phyloP scores from a whole-genome alignment of 257 asterid genomes.

The Lycium barbarum region DNA sequence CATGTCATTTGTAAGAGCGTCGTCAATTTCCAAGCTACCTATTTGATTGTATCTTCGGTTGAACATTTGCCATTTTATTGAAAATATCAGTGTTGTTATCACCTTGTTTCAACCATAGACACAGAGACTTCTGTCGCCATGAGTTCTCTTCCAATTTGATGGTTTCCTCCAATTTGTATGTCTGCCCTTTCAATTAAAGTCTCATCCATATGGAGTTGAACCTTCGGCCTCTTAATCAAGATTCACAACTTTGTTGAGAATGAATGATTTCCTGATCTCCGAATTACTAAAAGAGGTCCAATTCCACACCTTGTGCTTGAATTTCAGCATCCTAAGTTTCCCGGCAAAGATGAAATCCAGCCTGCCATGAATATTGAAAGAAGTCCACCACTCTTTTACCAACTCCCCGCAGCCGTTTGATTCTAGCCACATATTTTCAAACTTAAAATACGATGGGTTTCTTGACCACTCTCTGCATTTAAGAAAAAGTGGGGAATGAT shows the following conservation, averaged over 20 bases:
- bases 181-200: not conserved
- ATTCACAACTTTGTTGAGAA: not conserved
- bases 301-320: not conserved
- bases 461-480: not conserved
- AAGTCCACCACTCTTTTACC: not conserved
- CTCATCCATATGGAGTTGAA: not conserved
- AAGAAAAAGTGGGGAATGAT: not conserved
- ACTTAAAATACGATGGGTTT: not conserved
- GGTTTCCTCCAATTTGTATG: not conserved
- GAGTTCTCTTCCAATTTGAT: not conserved
- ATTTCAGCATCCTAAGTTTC: not conserved
- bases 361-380: conserved; percentile 5
- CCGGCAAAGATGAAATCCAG: not conserved
- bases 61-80: not conserved
- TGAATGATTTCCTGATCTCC: conserved; percentile 12
- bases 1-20: not conserved
- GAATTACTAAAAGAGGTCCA: not conserved
- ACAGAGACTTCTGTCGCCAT: not conserved
- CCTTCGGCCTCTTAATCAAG: not conserved
- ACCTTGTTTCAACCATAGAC: not conserved
- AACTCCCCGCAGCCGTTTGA: not conserved
- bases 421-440: not conserved
- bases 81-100: not conserved
- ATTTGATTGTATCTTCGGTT: not conserved
- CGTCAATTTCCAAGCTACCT: not conserved